Percentiles rank a stretch among this genome's conserved stretches.
phyloP scores from a whole-genome alignment of 164 flowering plant species.

The Magnolia sinica region DNA sequence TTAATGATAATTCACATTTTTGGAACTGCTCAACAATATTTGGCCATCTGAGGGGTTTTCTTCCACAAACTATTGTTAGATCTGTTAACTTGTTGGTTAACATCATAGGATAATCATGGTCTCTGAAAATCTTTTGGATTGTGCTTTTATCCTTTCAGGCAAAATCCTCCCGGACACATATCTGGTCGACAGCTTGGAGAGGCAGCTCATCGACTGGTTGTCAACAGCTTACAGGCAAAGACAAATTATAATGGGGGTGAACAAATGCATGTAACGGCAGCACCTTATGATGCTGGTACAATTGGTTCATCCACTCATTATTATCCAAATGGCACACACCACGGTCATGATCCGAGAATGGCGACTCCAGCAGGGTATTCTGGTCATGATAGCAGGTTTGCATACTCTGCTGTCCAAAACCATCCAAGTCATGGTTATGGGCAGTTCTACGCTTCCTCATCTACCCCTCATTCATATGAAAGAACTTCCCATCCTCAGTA shows the following conservation, averaged over 20 bases:
- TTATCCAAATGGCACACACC: conserved; percentile 22
- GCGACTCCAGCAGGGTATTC: conserved; percentile 17
- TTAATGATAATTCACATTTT: neutral
- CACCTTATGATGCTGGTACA: conserved; percentile 23
- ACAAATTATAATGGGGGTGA: conserved; percentile 25
- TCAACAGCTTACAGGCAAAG: conserved; percentile 63
- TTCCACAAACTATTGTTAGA: neutral
- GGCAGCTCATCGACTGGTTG: conserved; percentile 81
- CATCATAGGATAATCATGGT: neutral
- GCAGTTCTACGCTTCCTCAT: conserved; percentile 19
- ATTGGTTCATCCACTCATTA: conserved; percentile 19
- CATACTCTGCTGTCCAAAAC: conserved; percentile 6
- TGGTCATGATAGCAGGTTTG: conserved; percentile 13
- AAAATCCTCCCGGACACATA: conserved; percentile 45
- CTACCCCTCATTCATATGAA: conserved; percentile 1
- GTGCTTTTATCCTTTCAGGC: conserved; percentile 27
- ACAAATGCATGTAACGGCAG: conserved; percentile 21
- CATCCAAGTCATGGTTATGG: conserved; percentile 20
- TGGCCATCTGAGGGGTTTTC: neutral
- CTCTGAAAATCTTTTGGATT: neutral
- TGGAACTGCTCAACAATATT: neutral
- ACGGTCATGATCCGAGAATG: conserved; percentile 20
- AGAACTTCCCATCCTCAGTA: conserved; percentile 16
- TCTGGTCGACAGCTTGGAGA: conserved; percentile 83
- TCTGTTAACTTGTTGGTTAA: neutral